These are phyloP conservation scores for Vitellaria paradoxa DNA, from an alignment of 179 eudicot genomes.

Conservation along the genomic window DNA sequence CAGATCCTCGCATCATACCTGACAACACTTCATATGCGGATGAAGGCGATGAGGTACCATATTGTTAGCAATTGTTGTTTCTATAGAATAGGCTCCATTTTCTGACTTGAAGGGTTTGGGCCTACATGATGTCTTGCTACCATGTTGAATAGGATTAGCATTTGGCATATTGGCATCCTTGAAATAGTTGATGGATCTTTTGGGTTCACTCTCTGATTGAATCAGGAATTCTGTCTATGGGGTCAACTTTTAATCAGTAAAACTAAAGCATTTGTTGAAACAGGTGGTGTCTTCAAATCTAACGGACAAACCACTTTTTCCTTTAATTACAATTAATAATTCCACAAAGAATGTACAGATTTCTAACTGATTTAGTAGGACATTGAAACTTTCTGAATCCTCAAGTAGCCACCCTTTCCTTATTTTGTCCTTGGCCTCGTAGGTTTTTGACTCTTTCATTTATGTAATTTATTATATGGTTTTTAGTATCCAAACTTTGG, in stretches of 20 bases:
- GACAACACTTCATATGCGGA: slow-evolving; percentile 79
- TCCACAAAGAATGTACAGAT: no score
- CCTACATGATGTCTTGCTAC: neutral
- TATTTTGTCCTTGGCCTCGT: no score
- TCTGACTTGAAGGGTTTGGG: neutral
- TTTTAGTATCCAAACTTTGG: no score
- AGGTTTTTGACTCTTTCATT: no score
- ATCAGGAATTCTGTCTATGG: neutral
- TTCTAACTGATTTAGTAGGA: no score
- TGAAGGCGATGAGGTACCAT: slow-evolving; percentile 95
- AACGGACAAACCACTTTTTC: no score
- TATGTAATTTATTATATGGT: no score
- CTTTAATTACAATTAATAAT: no score
- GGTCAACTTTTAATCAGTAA: neutral
- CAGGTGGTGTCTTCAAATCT: neutral
- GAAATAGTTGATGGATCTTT: neutral
- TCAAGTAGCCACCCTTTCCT: no score
- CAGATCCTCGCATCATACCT: slow-evolving; percentile 36
- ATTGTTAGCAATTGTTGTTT: neutral
- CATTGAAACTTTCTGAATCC: no score
- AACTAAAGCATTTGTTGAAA: neutral
- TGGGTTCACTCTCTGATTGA: neutral
- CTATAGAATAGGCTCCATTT: neutral
- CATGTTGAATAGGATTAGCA: neutral
- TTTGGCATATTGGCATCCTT: neutral